A percentile compares a stretch with the other conserved stretches of the same genome.
phyloP scores from a whole-genome alignment of 129 eudicot genomes.

The Pulicaria dysenterica region DNA sequence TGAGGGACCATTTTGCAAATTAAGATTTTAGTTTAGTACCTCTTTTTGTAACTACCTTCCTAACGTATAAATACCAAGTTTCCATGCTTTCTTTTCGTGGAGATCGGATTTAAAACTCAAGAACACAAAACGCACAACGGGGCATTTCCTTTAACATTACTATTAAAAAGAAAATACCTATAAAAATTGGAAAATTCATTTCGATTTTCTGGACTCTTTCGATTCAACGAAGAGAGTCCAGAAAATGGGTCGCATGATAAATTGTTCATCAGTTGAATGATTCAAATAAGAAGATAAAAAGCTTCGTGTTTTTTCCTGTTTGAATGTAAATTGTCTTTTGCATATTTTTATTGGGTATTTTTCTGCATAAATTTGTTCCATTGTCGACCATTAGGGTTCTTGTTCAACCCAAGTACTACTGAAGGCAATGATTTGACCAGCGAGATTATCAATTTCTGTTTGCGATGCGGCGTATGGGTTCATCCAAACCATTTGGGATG shows the following conservation, averaged over 20 bases:
- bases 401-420: constrained; percentile 33
- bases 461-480: neutral
- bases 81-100: neutral
- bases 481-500: constrained; percentile 37
- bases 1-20: too few species aligned
- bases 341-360: constrained; percentile 7
- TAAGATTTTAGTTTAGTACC: too few species aligned
- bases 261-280: constrained; percentile 13
- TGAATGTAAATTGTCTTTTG: constrained; percentile 9
- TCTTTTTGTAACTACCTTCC: neutral
- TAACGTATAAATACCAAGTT: neutral
- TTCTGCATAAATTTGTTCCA: constrained; percentile 24
- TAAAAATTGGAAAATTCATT: constrained; percentile 10
- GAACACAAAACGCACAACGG: constrained; percentile 19
- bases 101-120: constrained; percentile 10
- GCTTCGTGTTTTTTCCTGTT: neutral
- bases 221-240: constrained; percentile 43
- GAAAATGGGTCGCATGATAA: constrained; percentile 27
- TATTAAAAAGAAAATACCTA: constrained; percentile 20
- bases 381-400: constrained; percentile 33
- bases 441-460: neutral
- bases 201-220: constrained; percentile 43
- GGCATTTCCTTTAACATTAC: constrained; percentile 21
- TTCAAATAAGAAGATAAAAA: constrained; percentile 5
- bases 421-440: constrained; percentile 24